A percentile compares a stretch with the other conserved stretches of the same genome.
Evolutionary conservation across 1,284 basidiomycete species (phyloP).

Genomic region (Laetiporus sulphureus): DNA sequence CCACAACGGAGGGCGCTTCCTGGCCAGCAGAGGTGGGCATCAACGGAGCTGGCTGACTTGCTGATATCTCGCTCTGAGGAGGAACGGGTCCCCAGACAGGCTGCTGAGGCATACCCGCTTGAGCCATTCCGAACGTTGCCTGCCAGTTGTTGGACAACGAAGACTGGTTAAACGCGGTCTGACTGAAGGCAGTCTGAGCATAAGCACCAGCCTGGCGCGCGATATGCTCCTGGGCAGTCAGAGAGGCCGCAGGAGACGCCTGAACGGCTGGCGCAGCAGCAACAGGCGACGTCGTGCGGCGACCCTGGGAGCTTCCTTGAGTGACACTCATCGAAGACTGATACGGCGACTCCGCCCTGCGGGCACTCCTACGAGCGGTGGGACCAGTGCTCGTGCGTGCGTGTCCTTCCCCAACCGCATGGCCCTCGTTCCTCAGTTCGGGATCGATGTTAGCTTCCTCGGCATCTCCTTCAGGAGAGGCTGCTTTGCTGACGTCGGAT

Average conservation of each 20-base stretch:
- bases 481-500: neutral
- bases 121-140: neutral
- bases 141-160: conserved; percentile 7
- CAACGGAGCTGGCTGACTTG: too few relatives aligned
- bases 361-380: conserved; percentile 8
- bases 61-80: too few relatives aligned
- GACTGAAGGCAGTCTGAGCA: conserved; percentile 8
- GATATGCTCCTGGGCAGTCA: neutral
- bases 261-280: neutral
- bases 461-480: neutral
- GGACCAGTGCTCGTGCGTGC: conserved; percentile 8
- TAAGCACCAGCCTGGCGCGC: neutral
- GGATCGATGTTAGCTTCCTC: conserved; percentile 28
- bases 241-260: conserved; percentile 1
- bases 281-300: neutral
- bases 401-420: conserved; percentile 28
- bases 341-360: conserved; percentile 15
- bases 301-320: too few relatives aligned
- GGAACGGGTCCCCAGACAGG: too few relatives aligned
- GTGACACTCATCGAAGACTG: too few relatives aligned
- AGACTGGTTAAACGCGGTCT: conserved; percentile 7
- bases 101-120: too few relatives aligned
- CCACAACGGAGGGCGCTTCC: too few relatives aligned
- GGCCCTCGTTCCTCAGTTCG: conserved; percentile 22
- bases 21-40: too few relatives aligned